phyloP scores from a whole-genome alignment of 495 filamentous ascomycete species.

The Gamarada debralockiae region DNA sequence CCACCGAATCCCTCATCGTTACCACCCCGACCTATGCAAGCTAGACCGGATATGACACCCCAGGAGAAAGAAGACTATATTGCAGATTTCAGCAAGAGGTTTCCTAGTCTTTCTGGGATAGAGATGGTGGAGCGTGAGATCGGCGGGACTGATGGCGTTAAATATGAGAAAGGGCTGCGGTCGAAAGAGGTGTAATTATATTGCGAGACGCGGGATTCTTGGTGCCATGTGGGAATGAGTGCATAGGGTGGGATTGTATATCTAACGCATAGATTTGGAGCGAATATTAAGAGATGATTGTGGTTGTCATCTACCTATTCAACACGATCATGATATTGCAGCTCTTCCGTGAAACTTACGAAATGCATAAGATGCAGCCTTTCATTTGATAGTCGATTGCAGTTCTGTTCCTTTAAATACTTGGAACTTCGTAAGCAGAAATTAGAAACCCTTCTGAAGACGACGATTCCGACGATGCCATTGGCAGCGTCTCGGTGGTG shows the following conservation, averaged over 20 bases:
- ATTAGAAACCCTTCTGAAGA: no score
- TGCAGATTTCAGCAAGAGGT: conserved; percentile 71
- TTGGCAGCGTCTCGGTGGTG: no score
- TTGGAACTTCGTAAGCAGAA: no score
- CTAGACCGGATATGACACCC: conserved; percentile 16
- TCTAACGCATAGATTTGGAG: conserved; percentile 2
- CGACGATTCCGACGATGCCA: no score
- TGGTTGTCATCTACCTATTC: no score
- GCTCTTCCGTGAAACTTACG: no score
- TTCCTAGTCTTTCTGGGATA: conserved; percentile 72
- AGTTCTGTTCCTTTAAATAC: no score
- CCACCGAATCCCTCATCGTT: conserved; percentile 6
- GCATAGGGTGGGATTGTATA: not conserved
- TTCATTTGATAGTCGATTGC: no score
- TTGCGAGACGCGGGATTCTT: not conserved
- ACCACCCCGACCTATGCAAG: not conserved
- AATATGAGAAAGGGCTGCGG: not conserved
- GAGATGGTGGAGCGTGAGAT: conserved; percentile 71
- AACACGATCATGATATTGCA: no score
- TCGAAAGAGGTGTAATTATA: not conserved
- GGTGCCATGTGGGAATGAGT: not conserved
- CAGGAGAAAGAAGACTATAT: conserved; percentile 48
- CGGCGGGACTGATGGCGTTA: not conserved
- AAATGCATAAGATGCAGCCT: no score
- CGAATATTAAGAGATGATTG: no score